phyloP scores from a whole-genome alignment of 2,329 filamentous ascomycete genomes.

The Exophiala phaeomuriformis region DNA sequence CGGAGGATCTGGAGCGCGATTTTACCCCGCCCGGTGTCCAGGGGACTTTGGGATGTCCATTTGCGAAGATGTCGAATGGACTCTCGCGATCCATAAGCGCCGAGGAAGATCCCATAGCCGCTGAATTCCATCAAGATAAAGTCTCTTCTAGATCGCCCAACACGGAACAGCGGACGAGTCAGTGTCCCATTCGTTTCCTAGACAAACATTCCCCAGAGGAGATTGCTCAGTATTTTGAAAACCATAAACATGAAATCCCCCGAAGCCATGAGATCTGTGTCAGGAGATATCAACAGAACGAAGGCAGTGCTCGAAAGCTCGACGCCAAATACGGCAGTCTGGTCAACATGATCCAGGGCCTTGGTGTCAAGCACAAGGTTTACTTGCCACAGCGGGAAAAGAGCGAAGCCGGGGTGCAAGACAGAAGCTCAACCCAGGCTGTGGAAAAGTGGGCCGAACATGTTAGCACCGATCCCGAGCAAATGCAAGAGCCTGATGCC shows the following conservation, averaged over 20 bases:
- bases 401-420: slow-evolving; percentile 32
- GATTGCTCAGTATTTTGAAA: slow-evolving; percentile 86
- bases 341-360: slow-evolving; percentile 86
- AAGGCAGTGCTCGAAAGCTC: slow-evolving; percentile 75
- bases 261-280: slow-evolving; percentile 91
- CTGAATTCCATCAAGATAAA: slow-evolving; percentile 39
- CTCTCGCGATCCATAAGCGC: slow-evolving; percentile 35
- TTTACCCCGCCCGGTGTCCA: slow-evolving; percentile 81
- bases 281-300: slow-evolving; percentile 78
- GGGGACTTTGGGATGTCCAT: slow-evolving; percentile 73
- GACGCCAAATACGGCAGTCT: slow-evolving; percentile 92
- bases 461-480: slow-evolving; percentile 51
- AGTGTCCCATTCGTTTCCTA: slow-evolving; percentile 87
- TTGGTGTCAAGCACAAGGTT: slow-evolving; percentile 79
- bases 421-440: slow-evolving; percentile 36
- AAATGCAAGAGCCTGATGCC: slow-evolving; percentile 30
- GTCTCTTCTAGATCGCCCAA: slow-evolving; percentile 45
- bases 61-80: slow-evolving; percentile 48
- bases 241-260: slow-evolving; percentile 89
- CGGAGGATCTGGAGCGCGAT: slow-evolving; percentile 65
- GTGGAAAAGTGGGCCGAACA: slow-evolving; percentile 82
- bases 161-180: slow-evolving; percentile 48
- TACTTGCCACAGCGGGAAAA: slow-evolving; percentile 61
- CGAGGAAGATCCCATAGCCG: slow-evolving; percentile 46
- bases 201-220: slow-evolving; percentile 91